phyloP scores from a whole-genome alignment of 257 asterid genomes.

The Thymus quinquecostatus region DNA sequence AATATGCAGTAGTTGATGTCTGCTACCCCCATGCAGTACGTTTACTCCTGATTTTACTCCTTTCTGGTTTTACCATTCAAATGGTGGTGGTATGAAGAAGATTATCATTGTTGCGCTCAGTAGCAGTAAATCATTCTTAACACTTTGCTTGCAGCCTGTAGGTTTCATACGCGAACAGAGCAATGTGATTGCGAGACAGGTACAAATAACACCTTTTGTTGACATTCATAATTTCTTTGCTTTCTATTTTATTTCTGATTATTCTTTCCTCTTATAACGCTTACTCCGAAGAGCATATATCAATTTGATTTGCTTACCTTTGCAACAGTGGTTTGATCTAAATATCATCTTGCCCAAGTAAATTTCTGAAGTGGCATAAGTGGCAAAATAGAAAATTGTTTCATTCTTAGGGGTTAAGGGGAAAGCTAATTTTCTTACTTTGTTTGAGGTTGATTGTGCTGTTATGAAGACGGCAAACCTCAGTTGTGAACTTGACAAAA shows the following conservation, averaged over 20 bases:
- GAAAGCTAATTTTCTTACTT: not conserved
- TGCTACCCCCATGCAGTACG: slow-evolving; percentile 86
- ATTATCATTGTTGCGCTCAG: slow-evolving; percentile 13
- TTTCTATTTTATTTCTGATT: not conserved
- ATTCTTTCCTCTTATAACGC: slow-evolving; percentile 9
- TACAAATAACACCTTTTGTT: slow-evolving; percentile 36
- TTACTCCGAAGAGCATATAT: slow-evolving; percentile 25
- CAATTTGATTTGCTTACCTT: slow-evolving; percentile 25
- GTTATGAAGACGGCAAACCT: slow-evolving; percentile 19
- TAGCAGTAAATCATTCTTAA: slow-evolving; percentile 31
- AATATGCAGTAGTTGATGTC: slow-evolving; percentile 85
- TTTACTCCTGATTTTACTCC: slow-evolving; percentile 24
- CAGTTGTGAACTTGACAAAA: not conserved
- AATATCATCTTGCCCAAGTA: not conserved
- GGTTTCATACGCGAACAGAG: slow-evolving; percentile 94
- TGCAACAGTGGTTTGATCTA: slow-evolving; percentile 18
- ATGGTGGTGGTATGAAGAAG: slow-evolving; percentile 18
- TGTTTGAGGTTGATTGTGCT: slow-evolving; percentile 12
- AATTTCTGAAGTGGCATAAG: slow-evolving; percentile 25
- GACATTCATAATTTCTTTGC: slow-evolving; percentile 19
- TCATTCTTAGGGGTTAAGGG: slow-evolving; percentile 9
- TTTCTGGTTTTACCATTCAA: slow-evolving; percentile 24
- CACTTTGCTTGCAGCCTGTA: slow-evolving; percentile 72
- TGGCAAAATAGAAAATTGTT: slow-evolving; percentile 5
- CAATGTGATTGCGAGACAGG: slow-evolving; percentile 86